phyloP scores from a whole-genome alignment of 108 stramenopile genomes.

The Mayamaea pseudoterrestris region DNA sequence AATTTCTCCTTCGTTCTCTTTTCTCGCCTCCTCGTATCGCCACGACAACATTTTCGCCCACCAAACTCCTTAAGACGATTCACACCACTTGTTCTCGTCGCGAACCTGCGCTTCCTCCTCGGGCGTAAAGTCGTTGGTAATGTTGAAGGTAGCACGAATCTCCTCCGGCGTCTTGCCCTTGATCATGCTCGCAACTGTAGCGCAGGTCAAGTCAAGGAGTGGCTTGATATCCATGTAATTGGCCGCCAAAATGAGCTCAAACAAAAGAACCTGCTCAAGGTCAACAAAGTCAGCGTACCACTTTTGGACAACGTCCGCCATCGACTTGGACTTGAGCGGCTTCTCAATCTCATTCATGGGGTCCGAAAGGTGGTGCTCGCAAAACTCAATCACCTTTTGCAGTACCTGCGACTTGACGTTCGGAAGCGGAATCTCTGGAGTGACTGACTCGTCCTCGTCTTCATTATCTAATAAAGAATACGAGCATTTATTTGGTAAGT shows the following conservation, averaged over 20 bases:
- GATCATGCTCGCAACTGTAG: conserved; percentile 97
- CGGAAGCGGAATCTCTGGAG: conserved; percentile 96
- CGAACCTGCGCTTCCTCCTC: conserved; percentile 99
- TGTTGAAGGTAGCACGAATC: conserved; percentile 95
- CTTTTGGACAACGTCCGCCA: conserved; percentile 98
- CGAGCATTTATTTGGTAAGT: neutral
- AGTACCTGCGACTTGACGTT: conserved; percentile 95
- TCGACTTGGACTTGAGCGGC: conserved; percentile 91
- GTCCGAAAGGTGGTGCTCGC: conserved; percentile 83
- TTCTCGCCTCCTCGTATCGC: too few relatives aligned
- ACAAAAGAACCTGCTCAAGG: conserved; percentile 94
- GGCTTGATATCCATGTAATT: conserved; percentile 99
- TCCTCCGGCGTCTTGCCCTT: conserved; percentile 99
- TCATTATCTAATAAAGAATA: conserved; percentile 35
- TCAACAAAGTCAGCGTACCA: conserved; percentile 99
- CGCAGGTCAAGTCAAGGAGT: conserved; percentile 96
- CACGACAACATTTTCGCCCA: too few relatives aligned
- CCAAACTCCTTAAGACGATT: conserved; percentile 99
- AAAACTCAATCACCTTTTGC: conserved; percentile 97
- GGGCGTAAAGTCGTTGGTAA: conserved; percentile 98
- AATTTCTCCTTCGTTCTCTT: too few relatives aligned
- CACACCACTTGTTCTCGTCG: conserved; percentile 99
- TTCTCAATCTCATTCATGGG: conserved; percentile 99
- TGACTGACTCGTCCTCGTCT: conserved; percentile 77
- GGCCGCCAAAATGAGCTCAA: conserved; percentile 97